Evolutionary conservation across 2,329 filamentous ascomycete species (phyloP).

Genomic region (Calonectria pteridis): DNA sequence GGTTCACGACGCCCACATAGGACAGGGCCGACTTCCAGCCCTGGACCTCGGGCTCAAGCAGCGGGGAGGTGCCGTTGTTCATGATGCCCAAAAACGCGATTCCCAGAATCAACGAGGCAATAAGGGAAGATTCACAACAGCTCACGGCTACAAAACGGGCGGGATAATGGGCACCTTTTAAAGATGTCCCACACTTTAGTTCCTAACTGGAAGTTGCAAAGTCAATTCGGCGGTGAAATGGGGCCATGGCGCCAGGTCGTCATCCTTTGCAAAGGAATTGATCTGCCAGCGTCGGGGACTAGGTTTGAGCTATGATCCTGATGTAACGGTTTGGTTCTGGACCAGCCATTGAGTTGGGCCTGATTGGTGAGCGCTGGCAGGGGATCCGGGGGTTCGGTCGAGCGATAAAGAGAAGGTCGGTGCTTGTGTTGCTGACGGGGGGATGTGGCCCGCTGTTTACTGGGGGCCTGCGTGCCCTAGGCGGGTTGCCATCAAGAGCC

Average conservation of each 20-base stretch:
- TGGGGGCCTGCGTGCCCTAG: not conserved
- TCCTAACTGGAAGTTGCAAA: not conserved
- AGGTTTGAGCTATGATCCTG: not conserved
- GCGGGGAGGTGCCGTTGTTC: conserved; percentile 1
- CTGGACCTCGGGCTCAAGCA: not conserved
- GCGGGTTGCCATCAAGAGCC: not conserved
- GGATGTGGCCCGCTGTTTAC: not conserved
- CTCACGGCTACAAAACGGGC: not conserved
- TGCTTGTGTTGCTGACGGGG: not conserved
- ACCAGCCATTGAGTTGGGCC: not conserved
- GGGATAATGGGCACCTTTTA: not conserved
- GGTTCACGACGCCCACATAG: not conserved
- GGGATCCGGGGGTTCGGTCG: not conserved
- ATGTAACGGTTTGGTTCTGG: conserved; percentile 1
- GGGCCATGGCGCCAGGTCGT: not conserved
- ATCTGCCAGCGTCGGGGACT: not conserved
- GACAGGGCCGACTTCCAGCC: not conserved
- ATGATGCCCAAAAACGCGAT: not conserved
- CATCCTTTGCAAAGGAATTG: not conserved
- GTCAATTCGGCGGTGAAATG: conserved; percentile 9
- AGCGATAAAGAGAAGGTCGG: not conserved
- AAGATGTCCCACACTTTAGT: not conserved
- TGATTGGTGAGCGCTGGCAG: not conserved
- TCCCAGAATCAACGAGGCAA: not conserved
- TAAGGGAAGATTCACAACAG: not conserved